Evolutionary conservation across 2,329 filamentous ascomycete species (phyloP).

Genomic region (Fusarium nelsonii): DNA sequence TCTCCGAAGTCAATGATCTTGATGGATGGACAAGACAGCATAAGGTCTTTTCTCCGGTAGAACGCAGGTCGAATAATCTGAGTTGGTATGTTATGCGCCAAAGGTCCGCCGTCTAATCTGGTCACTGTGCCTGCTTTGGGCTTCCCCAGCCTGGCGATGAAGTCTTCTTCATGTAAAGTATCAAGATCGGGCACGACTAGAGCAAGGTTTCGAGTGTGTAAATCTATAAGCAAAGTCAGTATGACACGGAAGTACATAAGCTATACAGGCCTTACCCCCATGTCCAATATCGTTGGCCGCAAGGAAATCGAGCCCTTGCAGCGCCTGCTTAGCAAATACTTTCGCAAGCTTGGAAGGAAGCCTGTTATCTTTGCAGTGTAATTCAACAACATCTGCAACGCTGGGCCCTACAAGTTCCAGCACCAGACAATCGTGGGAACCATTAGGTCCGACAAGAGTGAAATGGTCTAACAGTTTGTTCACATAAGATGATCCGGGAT

Average conservation of each 20-base stretch:
- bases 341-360: conserved; percentile 24
- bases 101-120: conserved; percentile 1
- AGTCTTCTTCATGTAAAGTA: conserved; percentile 7
- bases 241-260: not conserved
- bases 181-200: conserved; percentile 8
- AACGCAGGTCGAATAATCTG: conserved; percentile 24
- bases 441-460: conserved; percentile 20
- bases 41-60: no score
- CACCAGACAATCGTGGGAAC: conserved; percentile 25
- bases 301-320: conserved; percentile 37
- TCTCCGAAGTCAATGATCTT: conserved; percentile 46
- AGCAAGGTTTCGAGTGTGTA: conserved; percentile 39
- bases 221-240: no score
- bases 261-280: conserved; percentile 26
- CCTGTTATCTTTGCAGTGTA: conserved; percentile 12
- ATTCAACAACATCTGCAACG: conserved; percentile 7
- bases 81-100: conserved; percentile 8
- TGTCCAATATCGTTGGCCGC: no score
- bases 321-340: conserved; percentile 17
- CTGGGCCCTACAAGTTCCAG: conserved; percentile 22
- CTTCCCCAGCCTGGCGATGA: conserved; percentile 22
- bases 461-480: conserved; percentile 23
- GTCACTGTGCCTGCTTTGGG: conserved; percentile 17
- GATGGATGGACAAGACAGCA: conserved; percentile 15
- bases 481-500: conserved; percentile 1